Evolutionary conservation across 305 asterid genomes (phyloP), one percentile per base, ranked within the genome.

Genomic region (Nicotiana rustica): DNA sequence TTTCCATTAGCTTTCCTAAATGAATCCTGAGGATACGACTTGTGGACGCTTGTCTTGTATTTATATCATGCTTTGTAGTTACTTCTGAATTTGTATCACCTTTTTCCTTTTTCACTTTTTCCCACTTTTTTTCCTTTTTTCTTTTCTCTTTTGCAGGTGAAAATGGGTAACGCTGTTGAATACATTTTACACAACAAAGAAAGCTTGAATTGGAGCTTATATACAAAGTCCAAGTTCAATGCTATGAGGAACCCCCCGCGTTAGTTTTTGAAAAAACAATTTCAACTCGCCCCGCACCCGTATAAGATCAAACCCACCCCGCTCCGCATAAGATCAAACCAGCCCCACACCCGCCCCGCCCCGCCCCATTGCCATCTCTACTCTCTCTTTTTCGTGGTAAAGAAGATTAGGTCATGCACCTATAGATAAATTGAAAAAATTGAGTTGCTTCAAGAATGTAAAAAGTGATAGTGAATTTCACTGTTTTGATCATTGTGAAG

Each of bases 151-250:
- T 4, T 77, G 83, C 85, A 93, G 99, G 98, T 95, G 29, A 95
- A 93, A 88, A 84, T 95, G 99, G 99, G 93, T 97, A 0, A 82
- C 83, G 8, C 82, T 95, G 86, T 86, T 93, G 86, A 93, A 90
- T 67, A 91, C 92, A 66, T 95, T 93, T 91, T 93, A 95, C 89
- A 89, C 97, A 78, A 84, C 91, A 52, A 97, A 94, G 29, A 71
- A 95, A 92, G 88, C 94, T 95, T 8, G 92, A 95, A 89, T 90
- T 92, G 84, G 98, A 95, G 86, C 98, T 95, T n/a, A 89, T 95
- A 52, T 93, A 93, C 93, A 95, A 91, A 87, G 91, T 95, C 83
- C 99, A 95, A 88, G 90, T 91, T 67, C 99, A 95, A 82, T 95
- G 99, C 89, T 93, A 93, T 10, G 99, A 93, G 84, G 99, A 95